These are phyloP conservation scores for Colletotrichum sp. DNA, from an alignment of 2,329 filamentous ascomycete genomes.

Conservation along the genomic window DNA sequence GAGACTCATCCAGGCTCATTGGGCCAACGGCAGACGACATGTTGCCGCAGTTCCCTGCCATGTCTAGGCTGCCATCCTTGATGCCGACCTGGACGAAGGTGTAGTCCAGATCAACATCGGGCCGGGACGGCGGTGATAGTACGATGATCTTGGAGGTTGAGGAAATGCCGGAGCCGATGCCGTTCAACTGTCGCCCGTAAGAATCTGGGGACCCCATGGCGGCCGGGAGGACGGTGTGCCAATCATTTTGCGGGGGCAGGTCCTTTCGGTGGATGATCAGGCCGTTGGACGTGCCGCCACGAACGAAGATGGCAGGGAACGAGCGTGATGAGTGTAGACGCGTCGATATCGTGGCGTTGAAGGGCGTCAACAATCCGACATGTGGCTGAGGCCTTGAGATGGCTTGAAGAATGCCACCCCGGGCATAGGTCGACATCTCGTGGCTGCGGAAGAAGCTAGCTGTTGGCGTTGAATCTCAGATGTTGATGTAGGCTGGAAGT, in stretches of 20 bases:
- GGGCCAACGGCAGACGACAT: slow-evolving; percentile 52
- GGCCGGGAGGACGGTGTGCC: slow-evolving; percentile 29
- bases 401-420: background rate
- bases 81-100: slow-evolving; percentile 66
- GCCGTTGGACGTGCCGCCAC: slow-evolving; percentile 28
- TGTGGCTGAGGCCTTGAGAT: background rate
- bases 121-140: slow-evolving; percentile 47
- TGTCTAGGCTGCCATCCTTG: slow-evolving; percentile 56
- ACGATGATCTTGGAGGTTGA: slow-evolving; percentile 61
- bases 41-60: slow-evolving; percentile 43
- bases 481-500: background rate
- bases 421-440: background rate
- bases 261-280: slow-evolving; percentile 36
- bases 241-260: slow-evolving; percentile 38
- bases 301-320: slow-evolving; percentile 45
- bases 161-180: slow-evolving; percentile 20
- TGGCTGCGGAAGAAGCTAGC: background rate
- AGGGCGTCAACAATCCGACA: background rate
- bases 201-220: slow-evolving; percentile 32
- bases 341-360: background rate
- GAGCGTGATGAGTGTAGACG: background rate
- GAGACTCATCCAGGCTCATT: slow-evolving; percentile 57
- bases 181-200: slow-evolving; percentile 21
- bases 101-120: slow-evolving; percentile 60
- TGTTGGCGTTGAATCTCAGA: background rate